These are phyloP conservation scores for Camellia lanceoleosa DNA, from an alignment of 148 eudicot genomes.

Conservation along the genomic window DNA sequence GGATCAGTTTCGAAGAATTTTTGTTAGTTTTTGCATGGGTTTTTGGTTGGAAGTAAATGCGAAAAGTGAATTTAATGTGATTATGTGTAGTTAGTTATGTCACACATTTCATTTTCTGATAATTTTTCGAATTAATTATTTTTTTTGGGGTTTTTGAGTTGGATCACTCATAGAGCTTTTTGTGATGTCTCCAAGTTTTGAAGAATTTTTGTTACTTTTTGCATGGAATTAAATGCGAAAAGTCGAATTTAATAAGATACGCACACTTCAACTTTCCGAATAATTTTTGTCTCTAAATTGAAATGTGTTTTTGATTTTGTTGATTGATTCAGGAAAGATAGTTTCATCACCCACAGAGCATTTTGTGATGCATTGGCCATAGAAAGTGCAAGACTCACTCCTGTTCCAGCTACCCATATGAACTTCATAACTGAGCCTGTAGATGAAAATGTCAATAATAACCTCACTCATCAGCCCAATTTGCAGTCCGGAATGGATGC, in stretches of 20 bases:
- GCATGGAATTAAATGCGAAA: too few relatives aligned
- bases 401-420: conserved; percentile 39
- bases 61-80: conserved; percentile 9
- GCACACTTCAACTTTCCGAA: background rate
- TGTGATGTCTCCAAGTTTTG: too few relatives aligned
- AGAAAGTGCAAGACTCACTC: conserved; percentile 58
- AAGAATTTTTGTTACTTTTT: too few relatives aligned
- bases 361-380: conserved; percentile 94
- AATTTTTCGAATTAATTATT: too few relatives aligned
- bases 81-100: background rate
- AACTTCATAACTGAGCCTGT: conserved; percentile 45
- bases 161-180: too few relatives aligned
- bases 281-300: background rate
- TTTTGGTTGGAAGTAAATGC: conserved; percentile 3
- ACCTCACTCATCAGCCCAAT: conserved; percentile 27
- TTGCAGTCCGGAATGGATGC: conserved; percentile 26
- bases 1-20: background rate
- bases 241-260: too few relatives aligned
- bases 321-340: conserved; percentile 67
- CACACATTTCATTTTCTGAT: too few relatives aligned
- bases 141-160: too few relatives aligned
- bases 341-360: conserved; percentile 94
- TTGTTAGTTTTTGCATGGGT: background rate
- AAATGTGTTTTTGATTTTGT: background rate
- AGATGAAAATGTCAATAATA: conserved; percentile 21